Percentiles rank a stretch among this genome's conserved stretches.
Conservation (phyloP, 2,329 filamentous ascomycete species). For the Xenoacremonium recifei region DNA sequence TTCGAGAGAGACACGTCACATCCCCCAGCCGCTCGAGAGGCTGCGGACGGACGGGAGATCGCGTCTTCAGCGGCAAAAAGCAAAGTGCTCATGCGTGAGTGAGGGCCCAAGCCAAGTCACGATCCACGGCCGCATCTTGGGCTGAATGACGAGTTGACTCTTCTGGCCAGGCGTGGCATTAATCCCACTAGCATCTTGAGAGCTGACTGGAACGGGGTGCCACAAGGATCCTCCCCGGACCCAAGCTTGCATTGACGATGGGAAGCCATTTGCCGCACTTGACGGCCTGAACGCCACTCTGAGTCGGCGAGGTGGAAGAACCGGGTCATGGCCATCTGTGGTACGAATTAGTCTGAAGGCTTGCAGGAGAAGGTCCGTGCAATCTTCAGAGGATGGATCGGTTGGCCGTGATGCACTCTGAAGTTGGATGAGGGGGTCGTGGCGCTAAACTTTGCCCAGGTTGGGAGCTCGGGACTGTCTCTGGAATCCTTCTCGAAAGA, state of each 20-base stretch:
- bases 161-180: neutral
- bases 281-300: slow-evolving; percentile 7
- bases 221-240: slow-evolving; percentile 14
- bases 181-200: neutral
- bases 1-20: slow-evolving; percentile 4
- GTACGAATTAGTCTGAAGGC: neutral
- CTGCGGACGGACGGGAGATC: neutral
- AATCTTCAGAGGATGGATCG: neutral
- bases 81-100: neutral
- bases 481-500: slow-evolving; percentile 19
- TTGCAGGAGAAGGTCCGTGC: slow-evolving; percentile 22
- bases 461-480: slow-evolving; percentile 8
- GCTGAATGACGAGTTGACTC: slow-evolving; percentile 18
- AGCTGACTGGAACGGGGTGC: slow-evolving; percentile 12
- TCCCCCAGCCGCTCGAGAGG: neutral
- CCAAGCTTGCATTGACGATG: slow-evolving; percentile 7
- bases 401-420: slow-evolving; percentile 1
- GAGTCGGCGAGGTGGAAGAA: slow-evolving; percentile 5
- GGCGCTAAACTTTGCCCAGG: slow-evolving; percentile 19
- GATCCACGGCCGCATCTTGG: slow-evolving; percentile 2
- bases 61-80: neutral
- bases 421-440: slow-evolving; percentile 8
- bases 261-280: slow-evolving; percentile 4
- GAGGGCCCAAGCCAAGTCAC: neutral
- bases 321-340: neutral